phyloP scores from a whole-genome alignment of 495 filamentous ascomycete species.

The Hamigera avellanea region DNA sequence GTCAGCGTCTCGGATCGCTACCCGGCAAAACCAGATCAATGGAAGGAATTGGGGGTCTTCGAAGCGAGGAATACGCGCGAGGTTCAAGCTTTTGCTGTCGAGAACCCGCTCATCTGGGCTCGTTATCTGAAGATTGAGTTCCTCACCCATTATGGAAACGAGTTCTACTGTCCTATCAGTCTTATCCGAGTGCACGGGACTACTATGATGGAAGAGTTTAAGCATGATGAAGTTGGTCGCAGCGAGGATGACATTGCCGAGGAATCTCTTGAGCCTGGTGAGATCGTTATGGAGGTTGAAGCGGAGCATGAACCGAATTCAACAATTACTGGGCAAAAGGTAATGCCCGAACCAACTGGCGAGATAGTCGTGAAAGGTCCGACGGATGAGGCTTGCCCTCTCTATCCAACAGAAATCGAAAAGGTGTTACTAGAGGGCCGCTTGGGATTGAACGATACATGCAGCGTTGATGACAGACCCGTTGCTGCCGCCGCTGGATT shows the following conservation, averaged over 20 bases:
- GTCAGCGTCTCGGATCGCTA: constrained; percentile 89
- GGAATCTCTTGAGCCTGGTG: constrained; percentile 21
- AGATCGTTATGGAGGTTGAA: constrained; percentile 27
- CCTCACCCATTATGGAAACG: constrained; percentile 85
- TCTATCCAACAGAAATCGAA: constrained; percentile 7
- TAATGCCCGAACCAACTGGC: not conserved
- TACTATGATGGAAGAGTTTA: constrained; percentile 90
- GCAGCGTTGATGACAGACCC: not conserved
- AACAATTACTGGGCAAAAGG: not conserved
- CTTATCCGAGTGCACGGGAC: constrained; percentile 87
- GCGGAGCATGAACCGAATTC: not conserved
- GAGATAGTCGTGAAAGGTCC: not conserved
- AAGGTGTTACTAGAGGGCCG: constrained; percentile 5
- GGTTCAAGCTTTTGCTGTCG: constrained; percentile 84
- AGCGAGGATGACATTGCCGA: constrained; percentile 44
- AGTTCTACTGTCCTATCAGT: constrained; percentile 91
- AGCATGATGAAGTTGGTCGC: constrained; percentile 53
- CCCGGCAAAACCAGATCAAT: constrained; percentile 83
- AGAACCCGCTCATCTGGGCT: constrained; percentile 92
- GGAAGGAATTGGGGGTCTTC: constrained; percentile 80
- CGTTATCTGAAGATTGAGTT: constrained; percentile 87
- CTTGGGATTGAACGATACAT: not conserved
- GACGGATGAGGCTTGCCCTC: constrained; percentile 6
- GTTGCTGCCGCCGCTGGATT: not conserved
- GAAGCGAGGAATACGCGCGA: constrained; percentile 85